Percentiles rank a stretch among this genome's conserved stretches.
Evolutionary conservation across 2,329 filamentous ascomycete genomes (phyloP).

Genomic region (Coniochaeta ligniaria): DNA sequence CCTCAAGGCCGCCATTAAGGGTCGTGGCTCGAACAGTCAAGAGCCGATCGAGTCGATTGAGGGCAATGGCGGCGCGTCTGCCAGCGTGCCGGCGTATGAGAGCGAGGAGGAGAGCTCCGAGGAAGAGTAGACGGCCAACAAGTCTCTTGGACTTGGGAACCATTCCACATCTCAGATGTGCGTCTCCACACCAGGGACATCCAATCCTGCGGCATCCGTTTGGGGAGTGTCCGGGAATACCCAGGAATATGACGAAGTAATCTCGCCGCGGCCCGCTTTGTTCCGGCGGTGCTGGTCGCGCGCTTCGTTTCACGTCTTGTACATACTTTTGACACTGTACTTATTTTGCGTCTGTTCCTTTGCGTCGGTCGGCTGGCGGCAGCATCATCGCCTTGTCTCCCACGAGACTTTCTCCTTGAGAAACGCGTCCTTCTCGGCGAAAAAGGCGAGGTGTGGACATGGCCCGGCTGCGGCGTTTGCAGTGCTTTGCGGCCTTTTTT

Average conservation of each 20-base stretch:
- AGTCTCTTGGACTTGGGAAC: background rate
- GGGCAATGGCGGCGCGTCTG: constrained; percentile 17
- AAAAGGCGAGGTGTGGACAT: background rate
- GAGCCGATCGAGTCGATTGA: constrained; percentile 32
- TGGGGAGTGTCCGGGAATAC: background rate
- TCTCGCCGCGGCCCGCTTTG: background rate
- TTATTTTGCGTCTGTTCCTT: background rate
- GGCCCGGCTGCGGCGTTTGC: background rate
- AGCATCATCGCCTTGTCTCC: background rate
- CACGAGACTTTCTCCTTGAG: background rate
- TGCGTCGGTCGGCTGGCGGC: background rate
- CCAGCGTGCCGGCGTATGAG: constrained; percentile 19
- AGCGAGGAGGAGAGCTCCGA: constrained; percentile 51
- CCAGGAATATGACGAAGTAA: background rate
- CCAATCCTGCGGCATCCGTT: background rate
- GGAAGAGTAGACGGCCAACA: constrained; percentile 23
- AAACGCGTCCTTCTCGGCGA: background rate
- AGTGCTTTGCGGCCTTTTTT: background rate
- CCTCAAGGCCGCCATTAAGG: constrained; percentile 44
- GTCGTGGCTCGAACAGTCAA: constrained; percentile 39
- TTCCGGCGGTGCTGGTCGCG: background rate
- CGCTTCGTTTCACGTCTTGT: background rate
- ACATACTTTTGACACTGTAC: background rate
- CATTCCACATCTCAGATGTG: too few relatives aligned
- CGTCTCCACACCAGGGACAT: background rate